Percentiles rank a stretch among this genome's conserved stretches.
Evolutionary conservation across 2,329 filamentous ascomycete genomes (phyloP).

Genomic region (Cadophora sp.): DNA sequence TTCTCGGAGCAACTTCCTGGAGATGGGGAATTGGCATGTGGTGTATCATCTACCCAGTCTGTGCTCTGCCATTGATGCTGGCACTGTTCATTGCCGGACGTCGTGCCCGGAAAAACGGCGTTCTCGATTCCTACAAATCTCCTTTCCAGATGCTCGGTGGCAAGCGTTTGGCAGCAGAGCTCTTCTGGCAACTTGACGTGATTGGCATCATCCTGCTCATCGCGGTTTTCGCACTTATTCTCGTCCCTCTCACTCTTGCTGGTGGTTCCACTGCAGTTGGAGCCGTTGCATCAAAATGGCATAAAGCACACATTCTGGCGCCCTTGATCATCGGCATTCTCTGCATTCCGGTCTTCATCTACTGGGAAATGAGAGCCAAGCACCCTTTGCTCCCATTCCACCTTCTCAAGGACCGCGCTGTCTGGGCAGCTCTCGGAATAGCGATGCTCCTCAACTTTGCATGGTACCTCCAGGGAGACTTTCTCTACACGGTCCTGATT

Average conservation of each 20-base stretch:
- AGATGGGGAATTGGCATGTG: conserved; percentile 20
- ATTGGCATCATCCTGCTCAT: conserved; percentile 56
- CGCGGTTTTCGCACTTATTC: conserved; percentile 54
- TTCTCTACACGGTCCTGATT: conserved; percentile 12
- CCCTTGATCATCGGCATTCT: conserved; percentile 65
- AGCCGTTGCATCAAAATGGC: conserved; percentile 58
- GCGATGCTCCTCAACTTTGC: conserved; percentile 16
- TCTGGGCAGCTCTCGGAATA: conserved; percentile 16
- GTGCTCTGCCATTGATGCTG: conserved; percentile 14
- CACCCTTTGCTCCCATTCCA: conserved; percentile 15
- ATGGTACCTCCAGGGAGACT: conserved; percentile 14
- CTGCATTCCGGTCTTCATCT: conserved; percentile 62
- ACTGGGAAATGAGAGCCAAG: conserved; percentile 58
- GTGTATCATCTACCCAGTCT: conserved; percentile 16
- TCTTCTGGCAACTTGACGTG: conserved; percentile 63
- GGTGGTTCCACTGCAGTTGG: conserved; percentile 49
- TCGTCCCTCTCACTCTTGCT: conserved; percentile 58
- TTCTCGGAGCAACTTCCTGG: conserved; percentile 7
- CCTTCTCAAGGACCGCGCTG: conserved; percentile 6
- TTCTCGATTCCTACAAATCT: conserved; percentile 29
- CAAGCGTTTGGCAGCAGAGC: conserved; percentile 47
- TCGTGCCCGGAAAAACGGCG: conserved; percentile 8
- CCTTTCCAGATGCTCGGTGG: conserved; percentile 52
- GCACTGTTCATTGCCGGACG: conserved; percentile 11
- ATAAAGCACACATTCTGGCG: conserved; percentile 65